Base-by-base conservation (phyloP, 1,284 basidiomycete species). In the Rugosomyces carneus region DNA sequence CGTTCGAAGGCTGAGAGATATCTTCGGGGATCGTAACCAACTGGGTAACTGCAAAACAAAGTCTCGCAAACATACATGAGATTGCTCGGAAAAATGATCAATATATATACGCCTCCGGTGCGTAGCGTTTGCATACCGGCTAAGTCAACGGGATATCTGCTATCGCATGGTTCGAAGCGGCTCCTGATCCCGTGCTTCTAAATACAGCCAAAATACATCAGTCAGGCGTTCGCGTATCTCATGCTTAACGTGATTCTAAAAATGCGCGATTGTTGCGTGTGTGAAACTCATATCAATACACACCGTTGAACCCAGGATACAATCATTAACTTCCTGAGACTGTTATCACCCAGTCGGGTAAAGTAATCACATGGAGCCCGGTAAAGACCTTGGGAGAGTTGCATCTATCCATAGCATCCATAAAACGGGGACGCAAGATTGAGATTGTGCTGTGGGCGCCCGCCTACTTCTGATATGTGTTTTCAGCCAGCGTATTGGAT, bases 181-280 rank as follows among this genome's bases (percentile, higher is more conserved):
- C 19, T 29, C 13, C 5, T 32, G 29, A 31, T 16, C 43, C 37
- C 37, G 19, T 45, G 43, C 37, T 37, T 16, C 19, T 2, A 38
- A 15, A 20, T 23, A 24, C 21, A 21, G 16, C 13, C 18, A 9
- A 10, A 23, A 37, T 18, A n/a, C 18, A 23, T 26, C 9, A 19
- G 20, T 37, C 42, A 43, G 39, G 24, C 24, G 39, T 29, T 19
- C 32, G 27, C 13, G 11, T 31, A 31, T 10, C 29, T 15, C 3
- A 24, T 20, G 26, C 43, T 19, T 45, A 37, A 45, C 39, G 29
- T 11, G 37, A 45, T 31, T 45, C 43, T 34, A 39, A 32, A 45
- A 39, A 45, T 45, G 39, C 13, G 20, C 26, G 9, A 15, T n/a
- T 9, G 20, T 24, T 21, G 8, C 21, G 5, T 16, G 32, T 35